Base-by-base conservation (phyloP, 2,329 filamentous ascomycete genomes). In the Lachnellula suecica region DNA sequence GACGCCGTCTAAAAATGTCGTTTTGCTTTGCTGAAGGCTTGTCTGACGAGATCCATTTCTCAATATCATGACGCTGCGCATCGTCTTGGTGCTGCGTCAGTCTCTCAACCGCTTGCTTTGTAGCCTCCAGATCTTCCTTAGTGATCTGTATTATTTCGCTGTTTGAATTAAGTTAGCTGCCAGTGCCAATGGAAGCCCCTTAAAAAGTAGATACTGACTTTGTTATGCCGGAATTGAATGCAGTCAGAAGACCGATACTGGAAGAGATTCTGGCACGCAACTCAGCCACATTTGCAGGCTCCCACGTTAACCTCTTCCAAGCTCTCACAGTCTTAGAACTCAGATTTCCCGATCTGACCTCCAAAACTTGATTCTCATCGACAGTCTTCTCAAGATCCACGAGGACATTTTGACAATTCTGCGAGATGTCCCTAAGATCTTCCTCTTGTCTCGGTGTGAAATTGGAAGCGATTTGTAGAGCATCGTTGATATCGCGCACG, bases 21-120 rank as follows among this genome's bases (percentile, higher is more conserved):
- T 45, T 65, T 17, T 79, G 75, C 37, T 76, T 69, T 19, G 62
- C 13, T 3, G 45, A 44, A 52, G 72, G 74, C 31, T 74, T 60
- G 3, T 62, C 49, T 2, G 62, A 53, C 0, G 71, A 68, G 9
- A 78, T 59, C 75, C 74, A 77, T 4, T 70, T 47, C 0, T 70
- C 59, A 15, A 71, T 56, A 20, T n/a, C 38, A 15, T 24, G 47
- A 44, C 40, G 23, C 31, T 43, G 41, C 42, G 41, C 45, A 42
- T 54, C 42, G 22, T 55, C 49, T 47, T 57, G 49, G 27, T 38
- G 25, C 25, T 38, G 35, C 15, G n/a, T 31, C n/a, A n/a, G n/a
- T n/a, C n/a, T n/a, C n/a, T n/a, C n/a, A n/a, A n/a, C n/a, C n/a
- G n/a, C n/a, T n/a, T n/a, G n/a, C n/a, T n/a, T n/a, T n/a, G n/a